Percentiles rank a stretch among this genome's conserved stretches.
Conservation (phyloP, 495 filamentous ascomycete species). For the Beverwykella pulmonaria region DNA sequence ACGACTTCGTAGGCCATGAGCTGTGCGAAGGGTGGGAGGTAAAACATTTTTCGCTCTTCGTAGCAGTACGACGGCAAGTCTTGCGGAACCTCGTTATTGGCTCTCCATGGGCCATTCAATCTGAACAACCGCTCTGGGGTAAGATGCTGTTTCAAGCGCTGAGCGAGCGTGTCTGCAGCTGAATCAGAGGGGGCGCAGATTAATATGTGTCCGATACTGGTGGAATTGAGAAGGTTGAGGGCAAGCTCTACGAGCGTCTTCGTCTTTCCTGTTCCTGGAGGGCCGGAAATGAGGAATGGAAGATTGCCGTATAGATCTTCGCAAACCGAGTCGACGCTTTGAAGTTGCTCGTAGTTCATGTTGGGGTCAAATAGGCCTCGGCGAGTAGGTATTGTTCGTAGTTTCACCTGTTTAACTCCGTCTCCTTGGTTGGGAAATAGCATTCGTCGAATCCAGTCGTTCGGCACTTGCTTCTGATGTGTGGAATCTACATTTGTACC, state of each 20-base stretch:
- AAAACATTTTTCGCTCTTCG: slow-evolving; percentile 52
- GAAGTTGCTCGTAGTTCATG: slow-evolving; percentile 57
- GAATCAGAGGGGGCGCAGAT: slow-evolving; percentile 61
- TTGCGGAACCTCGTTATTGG: slow-evolving; percentile 54
- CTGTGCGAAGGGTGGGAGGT: slow-evolving; percentile 51
- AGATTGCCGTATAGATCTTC: slow-evolving; percentile 52
- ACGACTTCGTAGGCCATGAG: slow-evolving; percentile 57
- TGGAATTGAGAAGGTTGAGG: slow-evolving; percentile 42
- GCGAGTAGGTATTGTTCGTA: slow-evolving; percentile 42
- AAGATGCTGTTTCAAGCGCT: slow-evolving; percentile 51
- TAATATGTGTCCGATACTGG: slow-evolving; percentile 48
- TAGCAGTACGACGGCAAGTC: slow-evolving; percentile 54
- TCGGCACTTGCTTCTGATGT: slow-evolving; percentile 32
- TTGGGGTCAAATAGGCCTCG: slow-evolving; percentile 46
- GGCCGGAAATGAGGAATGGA: slow-evolving; percentile 58
- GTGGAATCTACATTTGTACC: slow-evolving; percentile 45
- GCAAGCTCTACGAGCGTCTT: slow-evolving; percentile 58
- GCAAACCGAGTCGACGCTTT: slow-evolving; percentile 52
- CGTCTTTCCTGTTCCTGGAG: slow-evolving; percentile 60
- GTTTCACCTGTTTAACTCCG: slow-evolving; percentile 46
- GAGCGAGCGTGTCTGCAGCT: slow-evolving; percentile 57
- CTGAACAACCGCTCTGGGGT: slow-evolving; percentile 51
- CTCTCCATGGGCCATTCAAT: slow-evolving; percentile 53
- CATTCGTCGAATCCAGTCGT: slow-evolving; percentile 54
- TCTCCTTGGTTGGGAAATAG: slow-evolving; percentile 52